Conservation (phyloP, 1,139 yeast genomes). For the Taphrina pruni region DNA sequence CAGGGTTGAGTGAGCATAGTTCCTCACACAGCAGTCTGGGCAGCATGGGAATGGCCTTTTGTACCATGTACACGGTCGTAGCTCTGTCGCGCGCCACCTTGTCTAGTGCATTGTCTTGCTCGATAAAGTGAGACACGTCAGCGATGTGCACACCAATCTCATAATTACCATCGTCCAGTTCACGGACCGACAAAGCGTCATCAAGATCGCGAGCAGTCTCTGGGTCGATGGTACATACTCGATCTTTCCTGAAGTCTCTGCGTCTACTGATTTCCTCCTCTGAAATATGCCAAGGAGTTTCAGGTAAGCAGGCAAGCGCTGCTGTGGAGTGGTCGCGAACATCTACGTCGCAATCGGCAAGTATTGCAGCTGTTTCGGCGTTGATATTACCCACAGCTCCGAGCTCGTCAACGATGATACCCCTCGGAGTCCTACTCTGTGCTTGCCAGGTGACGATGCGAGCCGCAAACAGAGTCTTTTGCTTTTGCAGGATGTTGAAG, state of each 20-base stretch:
- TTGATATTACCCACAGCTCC: slow-evolving; percentile 79
- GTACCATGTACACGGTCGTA: slow-evolving; percentile 86
- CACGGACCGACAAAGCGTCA: slow-evolving; percentile 41
- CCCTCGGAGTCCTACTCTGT: slow-evolving; percentile 59
- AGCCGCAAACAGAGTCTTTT: slow-evolving; percentile 33
- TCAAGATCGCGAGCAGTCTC: slow-evolving; percentile 51
- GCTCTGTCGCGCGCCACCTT: slow-evolving; percentile 90
- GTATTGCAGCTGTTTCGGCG: slow-evolving; percentile 84
- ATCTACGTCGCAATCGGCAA: slow-evolving; percentile 89
- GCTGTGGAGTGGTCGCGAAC: slow-evolving; percentile 75
- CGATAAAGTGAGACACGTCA: slow-evolving; percentile 75
- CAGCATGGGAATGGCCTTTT: slow-evolving; percentile 68
- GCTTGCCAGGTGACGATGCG: slow-evolving; percentile 27
- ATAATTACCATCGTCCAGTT: slow-evolving; percentile 38
- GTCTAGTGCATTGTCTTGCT: slow-evolving; percentile 76
- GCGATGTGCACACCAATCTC: slow-evolving; percentile 76
- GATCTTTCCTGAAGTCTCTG: slow-evolving; percentile 65
- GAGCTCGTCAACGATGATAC: slow-evolving; percentile 83
- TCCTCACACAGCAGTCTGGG: slow-evolving; percentile 67
- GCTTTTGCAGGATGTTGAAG: slow-evolving; percentile 32
- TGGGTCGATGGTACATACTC: slow-evolving; percentile 64
- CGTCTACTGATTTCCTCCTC: slow-evolving; percentile 54
- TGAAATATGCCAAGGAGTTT: slow-evolving; percentile 42
- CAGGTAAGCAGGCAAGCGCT: slow-evolving; percentile 55
- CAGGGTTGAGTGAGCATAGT: slow-evolving; percentile 67